These are phyloP conservation scores for Exophiala lecanii-corni DNA, from an alignment of 2,329 filamentous ascomycete species.

Conservation along the genomic window DNA sequence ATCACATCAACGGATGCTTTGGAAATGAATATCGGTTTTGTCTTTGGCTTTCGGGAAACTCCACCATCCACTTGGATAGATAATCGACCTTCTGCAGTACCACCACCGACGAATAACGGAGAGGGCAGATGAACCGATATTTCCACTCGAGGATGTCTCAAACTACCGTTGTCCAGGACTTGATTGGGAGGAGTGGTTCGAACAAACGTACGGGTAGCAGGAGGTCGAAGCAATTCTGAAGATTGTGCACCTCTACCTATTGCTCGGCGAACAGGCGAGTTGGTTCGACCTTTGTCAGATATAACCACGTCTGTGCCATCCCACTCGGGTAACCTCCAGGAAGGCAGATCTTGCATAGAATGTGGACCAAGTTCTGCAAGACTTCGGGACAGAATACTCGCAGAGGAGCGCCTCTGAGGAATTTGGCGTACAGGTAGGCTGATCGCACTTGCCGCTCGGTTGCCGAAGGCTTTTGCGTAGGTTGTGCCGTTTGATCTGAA, in stretches of 20 bases:
- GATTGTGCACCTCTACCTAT: conserved; percentile 40
- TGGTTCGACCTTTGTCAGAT: conserved; percentile 41
- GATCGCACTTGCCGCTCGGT: conserved; percentile 21
- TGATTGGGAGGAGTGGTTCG: conserved; percentile 44
- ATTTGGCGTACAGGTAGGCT: conserved; percentile 23
- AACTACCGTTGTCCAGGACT: conserved; percentile 46
- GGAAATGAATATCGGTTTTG: conserved; percentile 42
- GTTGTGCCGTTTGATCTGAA: conserved; percentile 6
- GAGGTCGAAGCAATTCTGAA: conserved; percentile 37
- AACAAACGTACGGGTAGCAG: conserved; percentile 47
- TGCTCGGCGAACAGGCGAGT: conserved; percentile 46
- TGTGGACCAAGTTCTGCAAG: conserved; percentile 14
- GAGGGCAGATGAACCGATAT: conserved; percentile 48
- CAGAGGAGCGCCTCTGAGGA: conserved; percentile 24
- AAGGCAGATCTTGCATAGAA: conserved; percentile 24
- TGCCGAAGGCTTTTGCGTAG: conserved; percentile 11
- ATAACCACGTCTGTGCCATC: conserved; percentile 31
- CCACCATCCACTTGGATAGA: conserved; percentile 45
- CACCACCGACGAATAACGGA: conserved; percentile 52
- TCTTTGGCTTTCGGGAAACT: conserved; percentile 37
- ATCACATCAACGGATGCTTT: conserved; percentile 49
- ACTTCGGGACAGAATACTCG: conserved; percentile 21
- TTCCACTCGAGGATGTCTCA: conserved; percentile 46
- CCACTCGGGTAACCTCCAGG: conserved; percentile 23
- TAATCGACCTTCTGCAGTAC: conserved; percentile 49